Evolutionary conservation across 1,284 basidiomycete genomes (phyloP).

Genomic region (Boletus smithii): DNA sequence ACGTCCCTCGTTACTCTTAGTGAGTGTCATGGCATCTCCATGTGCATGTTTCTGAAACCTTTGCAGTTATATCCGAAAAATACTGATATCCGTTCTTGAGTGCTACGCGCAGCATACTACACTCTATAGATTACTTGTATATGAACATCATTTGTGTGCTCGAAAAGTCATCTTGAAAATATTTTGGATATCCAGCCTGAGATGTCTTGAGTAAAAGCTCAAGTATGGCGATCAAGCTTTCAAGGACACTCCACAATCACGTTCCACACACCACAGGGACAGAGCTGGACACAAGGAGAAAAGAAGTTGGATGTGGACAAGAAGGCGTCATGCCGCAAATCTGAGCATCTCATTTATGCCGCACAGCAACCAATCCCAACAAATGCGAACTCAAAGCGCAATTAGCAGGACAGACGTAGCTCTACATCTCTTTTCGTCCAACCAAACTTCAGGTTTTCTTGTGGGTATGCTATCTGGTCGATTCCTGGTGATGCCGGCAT

Average conservation of each 20-base stretch:
- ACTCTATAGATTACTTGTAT: neutral
- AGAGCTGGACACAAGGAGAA: neutral
- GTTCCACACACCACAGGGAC: neutral
- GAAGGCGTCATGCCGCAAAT: neutral
- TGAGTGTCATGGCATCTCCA: conserved; percentile 39
- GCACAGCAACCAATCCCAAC: neutral
- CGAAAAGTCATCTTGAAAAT: neutral
- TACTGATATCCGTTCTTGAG: conserved; percentile 36
- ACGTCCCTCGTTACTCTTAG: conserved; percentile 80
- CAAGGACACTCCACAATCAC: too few relatives aligned
- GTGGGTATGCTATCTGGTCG: neutral
- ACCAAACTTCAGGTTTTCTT: neutral
- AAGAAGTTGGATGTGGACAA: neutral
- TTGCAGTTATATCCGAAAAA: conserved; percentile 55
- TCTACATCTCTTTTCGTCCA: neutral
- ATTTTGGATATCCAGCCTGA: neutral
- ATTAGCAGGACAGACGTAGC: neutral
- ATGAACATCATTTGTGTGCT: neutral
- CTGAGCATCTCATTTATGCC: neutral
- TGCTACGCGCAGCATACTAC: neutral
- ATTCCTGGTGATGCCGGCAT: neutral
- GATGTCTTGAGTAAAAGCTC: neutral
- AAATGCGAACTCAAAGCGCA: neutral
- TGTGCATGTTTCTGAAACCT: conserved; percentile 9
- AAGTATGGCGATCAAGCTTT: too few relatives aligned